Evolutionary conservation across 768 basidiomycete species (phyloP), one percentile per base, ranked within the genome.

Genomic region (Rhodosporidiobolus sp.): DNA sequence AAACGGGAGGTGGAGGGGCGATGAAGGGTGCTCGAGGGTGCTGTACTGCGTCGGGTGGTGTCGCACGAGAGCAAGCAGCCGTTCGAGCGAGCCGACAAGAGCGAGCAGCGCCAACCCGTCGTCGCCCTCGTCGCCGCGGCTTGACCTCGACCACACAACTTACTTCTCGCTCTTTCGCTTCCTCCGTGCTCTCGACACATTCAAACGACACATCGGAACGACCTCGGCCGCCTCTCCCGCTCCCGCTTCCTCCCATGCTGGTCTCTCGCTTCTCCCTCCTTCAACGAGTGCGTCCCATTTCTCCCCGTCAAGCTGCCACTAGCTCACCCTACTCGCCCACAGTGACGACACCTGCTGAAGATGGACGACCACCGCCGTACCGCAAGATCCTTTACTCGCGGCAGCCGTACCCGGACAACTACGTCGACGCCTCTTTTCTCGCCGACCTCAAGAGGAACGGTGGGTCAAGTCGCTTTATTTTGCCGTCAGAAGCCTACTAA

Each of bases 341-440:
- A 48, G 45, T 48, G 59, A 67, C 45, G 6, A 30, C 8, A 20
- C 38, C 32, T 20, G 48, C 3, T 6, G 50, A 55, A 20, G n/a
- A 5, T 4, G 20, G 3, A 11, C 12, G 14, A 3, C 53, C 20
- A 2, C 57, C 62, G 30, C 66, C 70, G 24, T 76, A 64, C 43
- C 72, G 70, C 63, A 82, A 82, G 75, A 70, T 81, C 2, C 73
- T 83, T 24, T 83, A 79, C 79, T 70, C 79, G 28, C 69, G 72
- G 19, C 89, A 89, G 80, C 82, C 85, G 4, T 79, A 77, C 67
- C 88, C 91, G 43, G 94, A 96, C 81, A 93, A 94, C 80, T 87
- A 92, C 83, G 88, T 96, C 63, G 89, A 91, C 12, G 82, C 84
- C 11, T 84, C 87, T 11, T 96, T 96, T 81, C 84, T 94, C 54